phyloP scores from a whole-genome alignment of 2,329 filamentous ascomycete species.

The Aspergillus ochraceus region DNA sequence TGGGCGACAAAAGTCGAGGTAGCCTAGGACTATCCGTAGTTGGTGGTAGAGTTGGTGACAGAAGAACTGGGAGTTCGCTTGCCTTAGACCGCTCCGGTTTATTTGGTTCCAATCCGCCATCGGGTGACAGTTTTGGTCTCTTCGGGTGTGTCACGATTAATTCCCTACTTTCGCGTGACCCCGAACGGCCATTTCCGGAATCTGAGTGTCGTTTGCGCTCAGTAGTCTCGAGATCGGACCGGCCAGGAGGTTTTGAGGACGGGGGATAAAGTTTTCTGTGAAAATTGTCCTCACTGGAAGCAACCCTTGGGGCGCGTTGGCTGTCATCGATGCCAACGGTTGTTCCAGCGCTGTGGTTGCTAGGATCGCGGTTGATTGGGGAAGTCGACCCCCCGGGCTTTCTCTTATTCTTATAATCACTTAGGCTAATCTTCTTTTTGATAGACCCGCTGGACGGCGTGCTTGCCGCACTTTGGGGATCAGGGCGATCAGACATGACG shows the following conservation, averaged over 20 bases:
- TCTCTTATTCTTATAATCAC: slow-evolving; percentile 61
- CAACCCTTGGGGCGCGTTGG: slow-evolving; percentile 22
- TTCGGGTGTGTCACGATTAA: slow-evolving; percentile 36
- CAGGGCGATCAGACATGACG: slow-evolving; percentile 45
- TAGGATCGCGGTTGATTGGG: slow-evolving; percentile 24
- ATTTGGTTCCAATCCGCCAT: slow-evolving; percentile 28
- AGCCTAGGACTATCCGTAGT: slow-evolving; percentile 42
- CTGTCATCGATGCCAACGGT: slow-evolving; percentile 18
- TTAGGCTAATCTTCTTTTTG: slow-evolving; percentile 64
- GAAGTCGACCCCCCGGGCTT: slow-evolving; percentile 33
- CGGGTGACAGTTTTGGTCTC: slow-evolving; percentile 41
- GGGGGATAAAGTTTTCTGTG: slow-evolving; percentile 12
- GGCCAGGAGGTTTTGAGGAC: slow-evolving; percentile 13
- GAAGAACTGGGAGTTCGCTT: slow-evolving; percentile 35
- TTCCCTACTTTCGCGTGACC: slow-evolving; percentile 15
- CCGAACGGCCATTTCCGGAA: slow-evolving; percentile 19
- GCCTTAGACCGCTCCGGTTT: slow-evolving; percentile 24
- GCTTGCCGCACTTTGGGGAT: slow-evolving; percentile 37
- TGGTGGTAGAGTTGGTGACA: slow-evolving; percentile 45
- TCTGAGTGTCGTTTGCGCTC: slow-evolving; percentile 31
- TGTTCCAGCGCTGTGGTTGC: slow-evolving; percentile 18
- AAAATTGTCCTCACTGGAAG: slow-evolving; percentile 15
- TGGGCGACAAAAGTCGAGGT: slow-evolving; percentile 59
- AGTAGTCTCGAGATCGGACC: slow-evolving; percentile 15
- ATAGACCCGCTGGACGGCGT: slow-evolving; percentile 42